Conservation (phyloP, 306 rosid genomes). For the Vigna trinervia region DNA sequence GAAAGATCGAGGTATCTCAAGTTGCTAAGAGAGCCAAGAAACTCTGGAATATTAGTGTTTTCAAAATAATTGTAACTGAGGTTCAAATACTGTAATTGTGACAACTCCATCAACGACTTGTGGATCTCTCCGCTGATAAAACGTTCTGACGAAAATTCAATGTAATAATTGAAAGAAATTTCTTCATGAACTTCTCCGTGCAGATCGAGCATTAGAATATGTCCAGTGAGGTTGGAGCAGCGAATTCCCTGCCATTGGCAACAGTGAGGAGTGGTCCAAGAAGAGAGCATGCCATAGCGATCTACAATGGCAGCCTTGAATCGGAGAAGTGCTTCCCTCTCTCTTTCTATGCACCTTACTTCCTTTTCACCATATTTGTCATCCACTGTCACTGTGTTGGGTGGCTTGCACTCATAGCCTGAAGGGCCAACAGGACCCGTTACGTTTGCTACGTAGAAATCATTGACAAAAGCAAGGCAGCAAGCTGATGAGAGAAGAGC, state of each 20-base stretch:
- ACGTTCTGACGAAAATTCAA: background rate
- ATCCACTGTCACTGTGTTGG: slow-evolving; percentile 43
- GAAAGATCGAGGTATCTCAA: slow-evolving; percentile 8
- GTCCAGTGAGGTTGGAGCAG: slow-evolving; percentile 20
- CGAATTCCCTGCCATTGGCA: slow-evolving; percentile 38
- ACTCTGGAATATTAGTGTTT: background rate
- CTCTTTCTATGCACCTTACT: background rate
- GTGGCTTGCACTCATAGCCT: slow-evolving; percentile 59
- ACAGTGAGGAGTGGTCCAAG: slow-evolving; percentile 37
- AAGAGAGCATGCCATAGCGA: slow-evolving; percentile 9
- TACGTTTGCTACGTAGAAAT: slow-evolving; percentile 65
- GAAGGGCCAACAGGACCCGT: slow-evolving; percentile 52
- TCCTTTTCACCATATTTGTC: background rate
- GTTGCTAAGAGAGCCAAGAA: background rate
- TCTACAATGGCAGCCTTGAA: slow-evolving; percentile 30
- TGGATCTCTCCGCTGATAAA: background rate
- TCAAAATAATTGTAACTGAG: background rate
- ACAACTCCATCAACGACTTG: no score
- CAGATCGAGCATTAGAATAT: background rate
- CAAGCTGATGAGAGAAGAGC: slow-evolving; percentile 2
- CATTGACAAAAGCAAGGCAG: slow-evolving; percentile 46
- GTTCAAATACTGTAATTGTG: no score
- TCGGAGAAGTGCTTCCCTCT: slow-evolving; percentile 21
- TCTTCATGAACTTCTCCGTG: background rate
- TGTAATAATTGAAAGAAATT: background rate